Base-by-base conservation (phyloP, 805 yeast species). In the Cyberlindnera euphorbiiphila region DNA sequence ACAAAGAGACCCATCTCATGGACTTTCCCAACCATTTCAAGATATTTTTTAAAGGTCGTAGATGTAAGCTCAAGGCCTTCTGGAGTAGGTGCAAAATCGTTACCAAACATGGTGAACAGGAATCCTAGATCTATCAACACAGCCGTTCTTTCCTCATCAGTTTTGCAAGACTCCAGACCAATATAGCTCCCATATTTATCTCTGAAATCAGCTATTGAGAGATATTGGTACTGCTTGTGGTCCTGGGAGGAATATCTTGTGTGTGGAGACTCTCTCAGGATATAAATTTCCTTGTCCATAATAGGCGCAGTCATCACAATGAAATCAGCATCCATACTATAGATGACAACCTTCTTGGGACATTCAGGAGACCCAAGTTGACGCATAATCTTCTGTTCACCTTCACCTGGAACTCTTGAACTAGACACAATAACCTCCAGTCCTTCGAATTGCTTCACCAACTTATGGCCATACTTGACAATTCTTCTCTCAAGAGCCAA, bases 331-430 rank as follows among this genome's bases (percentile, higher is more conserved):
- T 91, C 98, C 52, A 85, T 69, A 29, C 97, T 96, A 61, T 86
- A 91, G 7, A 42, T 25, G 32, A 89, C 74, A 65, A 96, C 85
- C 52, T 85, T 95, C 56, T 94, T 76, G 18, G 78, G 68, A 54
- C 12, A 11, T 27, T 12, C n/a, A 12, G 82, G 72, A 55, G 81
- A 60, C 59, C 95, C 76, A 42, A 89, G 83, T 48, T 75, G 82
- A 44, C 82, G 82, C 95, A 88, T 87, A 48, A 91, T 86, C 59
- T 91, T 91, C 62, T 87, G 96, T 64, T 91, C 98, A 57, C 98
- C 98, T 68, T 91, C 98, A 46, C 98, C 98, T 2, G 96, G 95
- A 9, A 83, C 94, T 57, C 83, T 91, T 54, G 82, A 93, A 16
- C 95, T 95, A 29, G 93, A 81, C 37, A 91, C 67, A 16, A 87